Conservation (phyloP, 192 early-diverging fungal genomes). For the Coemansia pectinata region DNA sequence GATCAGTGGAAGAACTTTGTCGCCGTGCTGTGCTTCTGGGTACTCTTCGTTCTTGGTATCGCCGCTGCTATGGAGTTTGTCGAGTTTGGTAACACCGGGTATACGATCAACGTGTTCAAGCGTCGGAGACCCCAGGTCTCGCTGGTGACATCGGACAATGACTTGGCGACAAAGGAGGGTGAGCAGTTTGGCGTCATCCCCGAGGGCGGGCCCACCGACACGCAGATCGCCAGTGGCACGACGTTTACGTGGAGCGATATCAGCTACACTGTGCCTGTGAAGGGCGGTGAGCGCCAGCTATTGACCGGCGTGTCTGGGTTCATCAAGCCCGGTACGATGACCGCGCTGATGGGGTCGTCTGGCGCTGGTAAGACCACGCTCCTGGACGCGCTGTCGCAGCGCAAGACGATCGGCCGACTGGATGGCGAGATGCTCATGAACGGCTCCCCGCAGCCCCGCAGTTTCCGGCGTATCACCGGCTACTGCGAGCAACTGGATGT, state of each 20-base stretch:
- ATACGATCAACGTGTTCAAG: conserved; percentile 58
- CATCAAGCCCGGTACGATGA: conserved; percentile 76
- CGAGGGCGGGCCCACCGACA: conserved; percentile 35
- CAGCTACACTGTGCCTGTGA: conserved; percentile 59
- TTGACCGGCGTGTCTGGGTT: conserved; percentile 69
- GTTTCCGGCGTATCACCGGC: conserved; percentile 71
- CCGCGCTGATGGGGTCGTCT: conserved; percentile 75
- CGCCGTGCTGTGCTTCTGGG: conserved; percentile 54
- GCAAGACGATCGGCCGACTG: conserved; percentile 70
- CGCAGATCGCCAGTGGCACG: conserved; percentile 56
- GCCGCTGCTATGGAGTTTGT: conserved; percentile 62
- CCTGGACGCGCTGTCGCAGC: conserved; percentile 70
- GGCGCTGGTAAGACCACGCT: conserved; percentile 78
- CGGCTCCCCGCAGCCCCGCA: conserved; percentile 52
- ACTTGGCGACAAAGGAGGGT: conserved; percentile 20
- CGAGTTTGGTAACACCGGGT: conserved; percentile 60
- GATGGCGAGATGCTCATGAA: conserved; percentile 74
- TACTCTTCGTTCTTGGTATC: conserved; percentile 35
- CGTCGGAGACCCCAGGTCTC: conserved; percentile 35
- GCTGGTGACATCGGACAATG: conserved; percentile 9
- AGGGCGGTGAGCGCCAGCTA: conserved; percentile 58
- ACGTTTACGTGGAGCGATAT: conserved; percentile 68
- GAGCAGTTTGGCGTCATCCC: conserved; percentile 13
- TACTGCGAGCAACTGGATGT: conserved; percentile 88
- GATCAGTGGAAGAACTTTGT: conserved; percentile 66